Base-by-base conservation (phyloP, 2,329 filamentous ascomycete genomes). In the Talaromyces sp. region DNA sequence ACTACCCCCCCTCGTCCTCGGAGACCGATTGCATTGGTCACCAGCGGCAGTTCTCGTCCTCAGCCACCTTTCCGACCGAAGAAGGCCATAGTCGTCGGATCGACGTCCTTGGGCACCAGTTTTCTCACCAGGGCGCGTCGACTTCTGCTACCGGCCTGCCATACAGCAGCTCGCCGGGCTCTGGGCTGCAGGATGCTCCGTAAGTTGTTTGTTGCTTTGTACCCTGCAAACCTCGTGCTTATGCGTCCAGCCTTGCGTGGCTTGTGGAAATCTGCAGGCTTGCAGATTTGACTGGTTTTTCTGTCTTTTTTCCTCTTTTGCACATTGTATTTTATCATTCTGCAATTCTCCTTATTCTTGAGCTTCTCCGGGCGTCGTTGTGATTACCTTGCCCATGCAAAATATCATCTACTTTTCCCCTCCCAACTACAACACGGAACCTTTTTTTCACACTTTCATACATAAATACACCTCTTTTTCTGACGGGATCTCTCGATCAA, bases 51-150 rank as follows among this genome's bases (percentile, higher is more conserved):
- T 76, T 72, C 62, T 67, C 75, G 62, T 68, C 70, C 65, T 63
- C 73, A 64, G 68, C 72, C 59, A 68, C 70, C 40, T 75, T 74
- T 65, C 61, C 71, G 60, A 71, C 72, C 64, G 75, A 76, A 50
- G 73, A 82, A 68, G 81, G 83, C 68, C 77, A 76, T 65, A 75
- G 78, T 70, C 79, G 82, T 68, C 81, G 81, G 75, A 81, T 83
- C 72, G 78, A 76, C 68, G 70, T 74, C 63, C 74, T 83, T 68
- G 75, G 75, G 67, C 78, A 82, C 68, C 76, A 79, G 69, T 69
- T 78, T 61, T 70, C 74, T 61, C 75, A 76, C 68, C 74, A 78
- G 58, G 78, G 75, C 68, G 28, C 60, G 30, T 28, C 59, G 1
- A 73, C 78, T 62, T 78, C 82, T 69, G 76, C 73, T 69, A 81